A percentile compares a stretch with the other conserved stretches of the same genome.
Evolutionary conservation across 2,329 filamentous ascomycete genomes (phyloP).

Genomic region (Colletotrichum lentis): DNA sequence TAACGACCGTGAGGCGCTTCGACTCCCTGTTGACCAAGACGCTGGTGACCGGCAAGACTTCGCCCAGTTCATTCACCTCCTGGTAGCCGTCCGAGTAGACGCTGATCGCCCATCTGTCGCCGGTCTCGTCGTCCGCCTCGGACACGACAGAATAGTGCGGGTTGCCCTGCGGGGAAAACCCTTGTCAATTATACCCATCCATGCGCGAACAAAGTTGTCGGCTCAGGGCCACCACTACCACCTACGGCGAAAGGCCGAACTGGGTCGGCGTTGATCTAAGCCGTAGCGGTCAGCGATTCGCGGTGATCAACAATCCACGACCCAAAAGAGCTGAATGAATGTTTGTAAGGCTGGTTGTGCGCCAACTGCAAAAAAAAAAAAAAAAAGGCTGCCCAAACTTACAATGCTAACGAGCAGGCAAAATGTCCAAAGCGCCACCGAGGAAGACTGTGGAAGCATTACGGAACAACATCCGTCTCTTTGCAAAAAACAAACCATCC

Average conservation of each 20-base stretch:
- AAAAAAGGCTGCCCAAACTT: too few relatives aligned
- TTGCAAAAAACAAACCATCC: not conserved
- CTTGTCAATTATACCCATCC: not conserved
- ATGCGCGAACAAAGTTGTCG: too few relatives aligned
- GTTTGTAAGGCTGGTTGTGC: too few relatives aligned
- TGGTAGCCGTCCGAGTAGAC: conserved; percentile 11
- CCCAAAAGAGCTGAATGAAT: too few relatives aligned
- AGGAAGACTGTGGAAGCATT: not conserved
- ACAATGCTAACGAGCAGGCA: not conserved
- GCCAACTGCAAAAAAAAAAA: too few relatives aligned
- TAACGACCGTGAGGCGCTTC: conserved; percentile 10
- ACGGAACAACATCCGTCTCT: not conserved
- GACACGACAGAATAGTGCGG: not conserved
- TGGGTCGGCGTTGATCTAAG: not conserved
- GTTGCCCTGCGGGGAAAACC: too few relatives aligned
- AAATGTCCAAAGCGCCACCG: not conserved
- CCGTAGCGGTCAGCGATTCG: not conserved
- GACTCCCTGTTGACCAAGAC: not conserved
- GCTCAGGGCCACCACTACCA: fast-evolving
- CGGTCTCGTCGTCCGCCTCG: not conserved
- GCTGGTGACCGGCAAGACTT: not conserved
- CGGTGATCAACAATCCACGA: too few relatives aligned
- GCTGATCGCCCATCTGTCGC: not conserved
- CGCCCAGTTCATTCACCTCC: not conserved
- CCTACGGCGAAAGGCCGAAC: conserved; percentile 7